phyloP scores from a whole-genome alignment of 306 rosid genomes.

The Canavalia gladiata region DNA sequence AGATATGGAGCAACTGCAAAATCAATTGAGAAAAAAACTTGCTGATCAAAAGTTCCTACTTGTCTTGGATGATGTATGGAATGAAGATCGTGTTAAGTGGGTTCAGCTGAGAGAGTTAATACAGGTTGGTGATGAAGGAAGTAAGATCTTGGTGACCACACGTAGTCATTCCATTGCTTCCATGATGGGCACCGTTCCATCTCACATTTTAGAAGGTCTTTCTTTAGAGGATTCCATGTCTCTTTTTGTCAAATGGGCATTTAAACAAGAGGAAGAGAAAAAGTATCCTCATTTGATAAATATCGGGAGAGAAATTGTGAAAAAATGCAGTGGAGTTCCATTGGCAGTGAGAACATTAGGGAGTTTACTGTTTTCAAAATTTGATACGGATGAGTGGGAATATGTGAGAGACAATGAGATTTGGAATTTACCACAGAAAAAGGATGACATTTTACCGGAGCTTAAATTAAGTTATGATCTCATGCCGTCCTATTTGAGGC shows the following conservation, averaged over 20 bases:
- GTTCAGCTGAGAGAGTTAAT: neutral
- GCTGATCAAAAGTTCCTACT: conserved; percentile 38
- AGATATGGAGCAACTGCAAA: neutral
- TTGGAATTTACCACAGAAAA: conserved; percentile 43
- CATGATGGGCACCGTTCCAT: conserved; percentile 18
- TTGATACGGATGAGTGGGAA: neutral
- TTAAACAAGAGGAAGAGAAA: conserved; percentile 41
- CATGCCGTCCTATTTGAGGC: conserved; percentile 48
- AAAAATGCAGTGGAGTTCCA: conserved; percentile 53
- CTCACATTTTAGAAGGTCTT: neutral
- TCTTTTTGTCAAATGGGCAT: conserved; percentile 51
- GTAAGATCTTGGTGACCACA: conserved; percentile 40
- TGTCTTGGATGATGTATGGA: conserved; percentile 42
- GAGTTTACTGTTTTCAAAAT: conserved; percentile 7
- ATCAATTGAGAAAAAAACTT: neutral
- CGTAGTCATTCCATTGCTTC: conserved; percentile 12
- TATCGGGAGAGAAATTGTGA: conserved; percentile 43
- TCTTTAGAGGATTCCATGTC: neutral
- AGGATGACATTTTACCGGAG: conserved; percentile 42
- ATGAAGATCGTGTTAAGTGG: conserved; percentile 24
- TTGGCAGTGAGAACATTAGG: conserved; percentile 54
- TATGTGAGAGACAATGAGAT: conserved; percentile 44
- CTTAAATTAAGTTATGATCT: conserved; percentile 53
- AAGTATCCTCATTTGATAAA: conserved; percentile 1
- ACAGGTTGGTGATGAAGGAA: neutral